phyloP scores from a whole-genome alignment of 1,139 yeast genomes.

The Nakaseomyces kungkrabaensis region DNA sequence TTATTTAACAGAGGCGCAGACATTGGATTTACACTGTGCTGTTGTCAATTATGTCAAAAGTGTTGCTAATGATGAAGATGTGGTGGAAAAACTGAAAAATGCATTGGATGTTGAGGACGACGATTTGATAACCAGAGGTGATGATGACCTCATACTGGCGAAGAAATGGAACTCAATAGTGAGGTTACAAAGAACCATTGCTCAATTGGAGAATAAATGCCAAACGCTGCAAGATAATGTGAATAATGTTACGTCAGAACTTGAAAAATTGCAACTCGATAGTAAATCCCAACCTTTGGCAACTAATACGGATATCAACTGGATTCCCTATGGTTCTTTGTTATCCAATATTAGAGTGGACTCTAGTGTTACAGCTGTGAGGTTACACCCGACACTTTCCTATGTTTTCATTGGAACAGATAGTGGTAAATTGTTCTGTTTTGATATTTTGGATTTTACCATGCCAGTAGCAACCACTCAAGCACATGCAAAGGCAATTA shows the following conservation, averaged over 20 bases:
- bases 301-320: slow-evolving; percentile 36
- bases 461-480: slow-evolving; percentile 59
- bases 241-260: slow-evolving; percentile 9
- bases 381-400: slow-evolving; percentile 68
- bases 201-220: slow-evolving; percentile 39
- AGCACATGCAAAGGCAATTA: slow-evolving; percentile 72
- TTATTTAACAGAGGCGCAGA: neutral
- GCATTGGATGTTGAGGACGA: slow-evolving; percentile 9
- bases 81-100: neutral
- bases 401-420: slow-evolving; percentile 57
- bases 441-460: slow-evolving; percentile 59
- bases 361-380: slow-evolving; percentile 51
- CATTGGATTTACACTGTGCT: neutral
- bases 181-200: slow-evolving; percentile 63
- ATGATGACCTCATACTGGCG: slow-evolving; percentile 40
- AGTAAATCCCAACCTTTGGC: slow-evolving; percentile 12
- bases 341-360: slow-evolving; percentile 20
- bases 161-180: slow-evolving; percentile 87
- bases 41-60: neutral
- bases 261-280: slow-evolving; percentile 12
- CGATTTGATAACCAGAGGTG: slow-evolving; percentile 5
- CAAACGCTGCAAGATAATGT: neutral
- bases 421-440: slow-evolving; percentile 64
- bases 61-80: neutral
- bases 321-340: slow-evolving; percentile 49